phyloP scores from a whole-genome alignment of 139 green algal species.

The Chlorella sorokiniana region DNA sequence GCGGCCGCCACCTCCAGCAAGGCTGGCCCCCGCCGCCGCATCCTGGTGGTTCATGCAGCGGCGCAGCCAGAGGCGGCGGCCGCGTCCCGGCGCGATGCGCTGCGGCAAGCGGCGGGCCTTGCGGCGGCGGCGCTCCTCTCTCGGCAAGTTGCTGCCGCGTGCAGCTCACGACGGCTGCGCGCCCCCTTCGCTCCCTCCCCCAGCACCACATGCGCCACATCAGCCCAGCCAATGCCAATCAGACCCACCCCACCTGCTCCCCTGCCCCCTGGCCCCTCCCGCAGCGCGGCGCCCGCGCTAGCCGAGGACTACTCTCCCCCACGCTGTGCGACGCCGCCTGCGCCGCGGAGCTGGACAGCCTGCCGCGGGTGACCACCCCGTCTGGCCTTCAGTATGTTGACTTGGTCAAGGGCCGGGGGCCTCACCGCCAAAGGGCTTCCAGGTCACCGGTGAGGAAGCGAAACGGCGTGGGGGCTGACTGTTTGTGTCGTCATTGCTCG shows the following conservation, averaged over 20 bases:
- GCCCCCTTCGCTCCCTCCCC: too few relatives aligned
- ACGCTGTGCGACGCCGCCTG: conserved; percentile 78
- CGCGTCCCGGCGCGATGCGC: conserved; percentile 9
- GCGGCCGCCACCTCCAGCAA: background rate
- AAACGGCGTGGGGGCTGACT: background rate
- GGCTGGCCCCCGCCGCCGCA: background rate
- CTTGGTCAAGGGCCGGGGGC: conserved; percentile 76
- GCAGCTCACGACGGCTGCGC: too few relatives aligned
- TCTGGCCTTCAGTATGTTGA: conserved; percentile 93
- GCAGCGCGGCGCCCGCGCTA: conserved; percentile 5
- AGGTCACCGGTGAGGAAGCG: conserved; percentile 36
- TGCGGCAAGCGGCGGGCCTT: background rate
- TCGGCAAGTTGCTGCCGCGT: too few relatives aligned
- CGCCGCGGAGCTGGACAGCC: conserved; percentile 48
- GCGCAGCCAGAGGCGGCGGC: background rate
- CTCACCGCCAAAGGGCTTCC: conserved; percentile 63
- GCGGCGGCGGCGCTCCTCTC: background rate
- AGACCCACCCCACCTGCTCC: background rate
- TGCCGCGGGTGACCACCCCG: conserved; percentile 58
- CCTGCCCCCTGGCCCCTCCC: too few relatives aligned
- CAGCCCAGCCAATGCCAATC: background rate
- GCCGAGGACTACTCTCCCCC: conserved; percentile 31
- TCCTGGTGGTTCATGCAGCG: background rate
- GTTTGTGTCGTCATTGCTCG: background rate
- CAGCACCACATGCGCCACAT: background rate